phyloP scores from a whole-genome alignment of 106 monocot genomes.

The Iris macrosiphon region DNA sequence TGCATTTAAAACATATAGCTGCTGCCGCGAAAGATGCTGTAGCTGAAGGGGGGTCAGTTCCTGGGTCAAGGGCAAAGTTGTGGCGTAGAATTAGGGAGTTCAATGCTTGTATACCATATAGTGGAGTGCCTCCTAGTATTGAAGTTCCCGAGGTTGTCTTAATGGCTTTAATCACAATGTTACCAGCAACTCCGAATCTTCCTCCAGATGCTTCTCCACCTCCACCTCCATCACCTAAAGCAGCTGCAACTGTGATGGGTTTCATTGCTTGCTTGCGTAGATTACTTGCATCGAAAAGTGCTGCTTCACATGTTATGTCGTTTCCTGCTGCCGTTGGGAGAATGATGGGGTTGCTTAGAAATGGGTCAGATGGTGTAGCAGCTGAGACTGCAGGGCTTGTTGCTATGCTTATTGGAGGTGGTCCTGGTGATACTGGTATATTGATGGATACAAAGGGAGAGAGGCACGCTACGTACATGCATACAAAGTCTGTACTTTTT shows the following conservation, averaged over 20 bases:
- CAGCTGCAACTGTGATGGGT: slow-evolving; percentile 94
- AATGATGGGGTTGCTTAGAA: slow-evolving; percentile 96
- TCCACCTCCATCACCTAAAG: slow-evolving; percentile 96
- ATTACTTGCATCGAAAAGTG: slow-evolving; percentile 83
- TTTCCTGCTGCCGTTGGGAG: slow-evolving; percentile 98
- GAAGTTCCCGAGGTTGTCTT: slow-evolving; percentile 96
- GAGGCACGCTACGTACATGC: slow-evolving; percentile 94
- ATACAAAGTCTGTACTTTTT: slow-evolving; percentile 93
- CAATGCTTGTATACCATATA: slow-evolving; percentile 95
- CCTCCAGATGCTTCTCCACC: slow-evolving; percentile 93
- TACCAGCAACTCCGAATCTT: slow-evolving; percentile 89
- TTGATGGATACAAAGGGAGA: slow-evolving; percentile 83
- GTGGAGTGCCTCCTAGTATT: slow-evolving; percentile 65
- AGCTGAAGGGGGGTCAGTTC: slow-evolving; percentile 84
- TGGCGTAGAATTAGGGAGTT: slow-evolving; percentile 99
- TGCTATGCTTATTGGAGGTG: slow-evolving; percentile 92
- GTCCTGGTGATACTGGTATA: slow-evolving; percentile 60
- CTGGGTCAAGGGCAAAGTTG: slow-evolving; percentile 84
- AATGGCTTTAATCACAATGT: slow-evolving; percentile 98
- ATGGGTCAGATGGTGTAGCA: slow-evolving; percentile 93
- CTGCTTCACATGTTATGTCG: slow-evolving; percentile 95
- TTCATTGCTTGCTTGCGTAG: slow-evolving; percentile 91
- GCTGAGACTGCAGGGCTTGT: slow-evolving; percentile 87
- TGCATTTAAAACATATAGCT: slow-evolving; percentile 89
- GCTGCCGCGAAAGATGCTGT: slow-evolving; percentile 99